Evolutionary conservation across 1,284 basidiomycete species (phyloP).

Genomic region (Rhodotorula sp.): DNA sequence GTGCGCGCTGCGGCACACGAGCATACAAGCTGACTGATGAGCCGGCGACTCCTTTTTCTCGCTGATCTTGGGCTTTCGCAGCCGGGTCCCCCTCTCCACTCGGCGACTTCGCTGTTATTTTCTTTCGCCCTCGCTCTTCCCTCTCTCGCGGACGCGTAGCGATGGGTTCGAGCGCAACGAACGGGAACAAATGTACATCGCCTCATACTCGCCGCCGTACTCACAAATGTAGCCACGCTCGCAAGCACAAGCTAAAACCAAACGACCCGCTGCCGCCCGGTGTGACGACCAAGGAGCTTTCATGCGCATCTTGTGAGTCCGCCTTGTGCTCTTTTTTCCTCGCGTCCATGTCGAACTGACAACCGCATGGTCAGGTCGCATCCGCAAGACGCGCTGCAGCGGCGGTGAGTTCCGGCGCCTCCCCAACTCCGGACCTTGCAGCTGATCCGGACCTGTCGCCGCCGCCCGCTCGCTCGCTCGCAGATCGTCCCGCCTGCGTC

Average conservation of each 20-base stretch:
- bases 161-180: neutral
- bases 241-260: conserved; percentile 1
- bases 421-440: neutral
- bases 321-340: too few relatives aligned
- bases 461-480: neutral
- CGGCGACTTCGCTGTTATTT: too few relatives aligned
- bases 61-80: too few relatives aligned
- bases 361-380: neutral
- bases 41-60: too few relatives aligned
- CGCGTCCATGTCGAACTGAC: neutral
- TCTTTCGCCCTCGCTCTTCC: too few relatives aligned
- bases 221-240: neutral
- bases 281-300: neutral
- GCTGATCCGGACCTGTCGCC: neutral
- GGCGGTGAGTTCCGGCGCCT: neutral
- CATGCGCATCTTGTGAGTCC: neutral
- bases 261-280: neutral
- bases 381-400: conserved; percentile 11
- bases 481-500: conserved; percentile 17
- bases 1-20: too few relatives aligned
- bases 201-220: neutral
- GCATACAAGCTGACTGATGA: too few relatives aligned
- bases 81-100: too few relatives aligned
- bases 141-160: too few relatives aligned
- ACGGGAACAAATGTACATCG: too few relatives aligned